phyloP scores from a whole-genome alignment of 768 basidiomycete genomes.

The Mrakia gelida region DNA sequence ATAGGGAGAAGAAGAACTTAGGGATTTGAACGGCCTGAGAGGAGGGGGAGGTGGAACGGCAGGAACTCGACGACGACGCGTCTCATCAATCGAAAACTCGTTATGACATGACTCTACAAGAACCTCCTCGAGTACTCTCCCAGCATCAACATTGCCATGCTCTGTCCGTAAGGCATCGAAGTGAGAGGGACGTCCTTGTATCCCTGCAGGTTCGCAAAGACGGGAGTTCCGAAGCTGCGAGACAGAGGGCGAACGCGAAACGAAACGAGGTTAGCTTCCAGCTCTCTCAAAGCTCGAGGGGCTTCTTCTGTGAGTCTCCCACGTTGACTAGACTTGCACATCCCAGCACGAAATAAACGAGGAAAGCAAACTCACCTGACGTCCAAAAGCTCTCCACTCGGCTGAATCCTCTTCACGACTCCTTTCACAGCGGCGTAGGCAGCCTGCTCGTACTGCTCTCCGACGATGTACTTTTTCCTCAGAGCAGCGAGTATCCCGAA shows the following conservation, averaged over 20 bases:
- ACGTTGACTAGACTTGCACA: no score
- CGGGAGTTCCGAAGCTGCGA: constrained; percentile 52
- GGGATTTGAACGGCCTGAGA: no score
- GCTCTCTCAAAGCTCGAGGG: no score
- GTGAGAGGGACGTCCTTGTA: constrained; percentile 56
- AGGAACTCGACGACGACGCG: no score
- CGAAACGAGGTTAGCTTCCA: not conserved
- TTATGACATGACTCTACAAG: not conserved
- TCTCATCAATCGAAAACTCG: no score
- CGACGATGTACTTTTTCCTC: constrained; percentile 50
- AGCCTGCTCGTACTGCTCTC: constrained; percentile 44
- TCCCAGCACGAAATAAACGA: no score
- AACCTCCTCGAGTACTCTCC: constrained; percentile 14
- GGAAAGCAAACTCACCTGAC: not conserved
- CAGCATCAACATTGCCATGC: constrained; percentile 42
- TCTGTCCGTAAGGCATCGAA: constrained; percentile 59
- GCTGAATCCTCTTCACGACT: constrained; percentile 31
- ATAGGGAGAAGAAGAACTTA: no score
- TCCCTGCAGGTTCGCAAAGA: constrained; percentile 51
- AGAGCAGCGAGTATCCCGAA: constrained; percentile 52
- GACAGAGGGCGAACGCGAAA: not conserved
- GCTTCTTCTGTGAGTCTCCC: no score
- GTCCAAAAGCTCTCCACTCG: constrained; percentile 25
- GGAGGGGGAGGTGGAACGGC: no score
- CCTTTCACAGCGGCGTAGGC: constrained; percentile 50